Percentiles rank a stretch among this genome's conserved stretches.
These are phyloP conservation scores for Exophiala spinifera DNA, from an alignment of 2,329 filamentous ascomycete species.

Conservation along the genomic window DNA sequence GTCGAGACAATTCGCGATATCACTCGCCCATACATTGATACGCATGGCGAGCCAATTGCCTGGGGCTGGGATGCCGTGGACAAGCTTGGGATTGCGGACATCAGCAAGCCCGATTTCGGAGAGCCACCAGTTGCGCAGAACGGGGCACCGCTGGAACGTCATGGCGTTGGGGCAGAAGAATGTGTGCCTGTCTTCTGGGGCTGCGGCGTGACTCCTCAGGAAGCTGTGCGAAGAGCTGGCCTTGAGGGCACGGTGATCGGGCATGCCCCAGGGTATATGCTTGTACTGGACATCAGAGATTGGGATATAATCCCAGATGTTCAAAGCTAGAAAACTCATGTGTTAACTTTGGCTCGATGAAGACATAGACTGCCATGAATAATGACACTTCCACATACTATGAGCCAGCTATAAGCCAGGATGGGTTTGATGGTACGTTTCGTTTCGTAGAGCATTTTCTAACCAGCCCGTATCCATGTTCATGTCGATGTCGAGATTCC, in stretches of 20 bases:
- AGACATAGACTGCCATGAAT: neutral
- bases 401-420: neutral
- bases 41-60: conserved; percentile 63
- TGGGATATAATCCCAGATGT: conserved; percentile 18
- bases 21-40: conserved; percentile 54
- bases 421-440: neutral
- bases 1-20: conserved; percentile 54
- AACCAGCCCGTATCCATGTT: conserved; percentile 43
- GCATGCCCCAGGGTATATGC: conserved; percentile 62
- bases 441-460: conserved; percentile 22
- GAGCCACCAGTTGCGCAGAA: conserved; percentile 43
- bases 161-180: conserved; percentile 35
- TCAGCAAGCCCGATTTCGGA: conserved; percentile 57
- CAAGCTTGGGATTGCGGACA: conserved; percentile 54
- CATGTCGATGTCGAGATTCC: conserved; percentile 41
- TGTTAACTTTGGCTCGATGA: neutral
- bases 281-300: conserved; percentile 51
- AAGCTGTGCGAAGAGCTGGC: conserved; percentile 57
- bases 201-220: conserved; percentile 65
- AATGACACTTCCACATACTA: neutral
- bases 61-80: conserved; percentile 61
- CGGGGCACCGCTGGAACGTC: conserved; percentile 33
- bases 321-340: neutral
- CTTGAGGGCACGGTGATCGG: conserved; percentile 58
- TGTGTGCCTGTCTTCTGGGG: conserved; percentile 61